These are phyloP conservation scores for Glaciozyma martinii DNA, from an alignment of 768 basidiomycete species.

Conservation along the genomic window DNA sequence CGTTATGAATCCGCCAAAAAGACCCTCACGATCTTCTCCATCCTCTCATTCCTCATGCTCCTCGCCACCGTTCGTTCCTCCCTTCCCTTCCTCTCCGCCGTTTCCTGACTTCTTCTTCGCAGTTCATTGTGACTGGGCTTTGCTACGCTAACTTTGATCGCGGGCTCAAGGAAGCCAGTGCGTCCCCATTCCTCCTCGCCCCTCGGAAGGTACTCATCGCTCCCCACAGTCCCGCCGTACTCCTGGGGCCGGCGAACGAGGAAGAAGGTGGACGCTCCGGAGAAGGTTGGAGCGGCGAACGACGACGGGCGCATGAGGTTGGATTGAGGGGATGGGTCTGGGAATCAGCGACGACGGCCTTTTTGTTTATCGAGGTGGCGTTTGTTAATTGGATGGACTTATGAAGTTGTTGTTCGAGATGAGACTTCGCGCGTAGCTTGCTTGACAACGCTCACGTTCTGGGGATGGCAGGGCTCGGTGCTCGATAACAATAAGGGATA, in stretches of 20 bases:
- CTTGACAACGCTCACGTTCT: too few species aligned
- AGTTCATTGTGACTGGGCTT: not conserved
- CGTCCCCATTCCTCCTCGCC: not conserved
- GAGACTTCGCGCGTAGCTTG: too few species aligned
- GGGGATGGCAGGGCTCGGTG: too few species aligned
- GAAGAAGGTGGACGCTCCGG: not conserved
- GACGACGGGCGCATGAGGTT: not conserved
- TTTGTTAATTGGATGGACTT: too few species aligned
- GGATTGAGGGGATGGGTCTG: not conserved
- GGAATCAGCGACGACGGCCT: not conserved
- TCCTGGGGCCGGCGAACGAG: not conserved
- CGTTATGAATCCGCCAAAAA: conserved; percentile 13
- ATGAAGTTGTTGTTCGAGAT: too few species aligned
- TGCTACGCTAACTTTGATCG: not conserved
- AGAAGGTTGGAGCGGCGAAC: not conserved
- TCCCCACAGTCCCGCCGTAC: not conserved
- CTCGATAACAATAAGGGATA: too few species aligned
- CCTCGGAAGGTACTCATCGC: not conserved
- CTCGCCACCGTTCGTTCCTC: conserved; percentile 1
- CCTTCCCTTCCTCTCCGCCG: too few species aligned
- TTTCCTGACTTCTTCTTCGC: too few species aligned
- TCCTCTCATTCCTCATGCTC: conserved; percentile 23
- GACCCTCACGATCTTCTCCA: conserved; percentile 25
- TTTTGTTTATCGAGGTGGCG: too few species aligned
- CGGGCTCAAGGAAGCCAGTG: not conserved